Base-by-base conservation (phyloP, 2,329 filamentous ascomycete genomes). In the Pestalotiopsis sp. region DNA sequence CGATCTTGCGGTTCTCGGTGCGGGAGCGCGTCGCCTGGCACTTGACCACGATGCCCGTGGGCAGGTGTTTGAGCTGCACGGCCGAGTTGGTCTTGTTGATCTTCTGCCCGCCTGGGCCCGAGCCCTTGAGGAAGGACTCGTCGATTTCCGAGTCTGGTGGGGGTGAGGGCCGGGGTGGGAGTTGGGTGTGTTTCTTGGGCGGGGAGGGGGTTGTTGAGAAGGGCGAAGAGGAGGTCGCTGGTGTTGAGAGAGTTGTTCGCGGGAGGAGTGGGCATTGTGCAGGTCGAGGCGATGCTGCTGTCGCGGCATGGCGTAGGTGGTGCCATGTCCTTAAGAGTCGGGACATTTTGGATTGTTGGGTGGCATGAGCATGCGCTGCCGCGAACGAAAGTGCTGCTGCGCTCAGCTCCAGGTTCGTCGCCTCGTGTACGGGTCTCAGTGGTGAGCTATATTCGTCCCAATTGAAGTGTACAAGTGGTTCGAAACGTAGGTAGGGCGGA, bases 31-130 rank as follows among this genome's bases (percentile, higher is more conserved):
- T 98, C 23, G 92, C 94, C 81, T 99, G 96, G 68, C 90, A 95
- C 83, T 99, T 99, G 71, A 99, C 89, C 14, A 98, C 95, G 66
- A 98, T 90, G 70, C 95, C 95, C 0, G 95, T 97, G 5, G 95
- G 94, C 17, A 92, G 83, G 80, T 99, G 96, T 73, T 92, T 96
- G 45, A 99, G 86, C 79, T 99, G 96, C 2, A 98, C 95, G 49
- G 95, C 95, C 0, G 93, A 98, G 72, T 91, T 94, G 31, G 96
- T 99, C 89, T 99, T 99, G 83, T 99, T 71, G 83, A 98, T 98
- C 80, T 98, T 98, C 79, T 99, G 96, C 0, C 96, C 96, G 27
- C 96, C 96, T 0, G 96, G 95, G 1, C 96, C 96, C 74, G 90
- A 93, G 75, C 96, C 96, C 79, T 96, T 97, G 70, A 99, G 86